Evolutionary conservation across 345 rosid genomes (phyloP), one percentile per base, ranked within the genome.

Genomic region (Microcos paniculata): DNA sequence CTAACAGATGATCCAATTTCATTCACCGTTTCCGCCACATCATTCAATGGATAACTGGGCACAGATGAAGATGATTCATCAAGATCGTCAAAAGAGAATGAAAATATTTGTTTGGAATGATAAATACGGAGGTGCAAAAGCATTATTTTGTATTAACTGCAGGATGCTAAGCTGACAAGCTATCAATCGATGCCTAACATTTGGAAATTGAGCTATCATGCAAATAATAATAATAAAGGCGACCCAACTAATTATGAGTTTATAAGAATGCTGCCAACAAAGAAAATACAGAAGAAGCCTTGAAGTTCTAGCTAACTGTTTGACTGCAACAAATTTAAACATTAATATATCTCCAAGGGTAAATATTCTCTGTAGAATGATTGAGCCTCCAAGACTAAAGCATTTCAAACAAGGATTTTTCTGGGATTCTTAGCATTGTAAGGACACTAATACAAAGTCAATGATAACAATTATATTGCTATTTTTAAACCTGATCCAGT

Each of bases 11-110:
- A 87, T 73, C 96, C 97, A 75, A 95, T 95, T 82, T 95, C 96
- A 63, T 88, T 88, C 48, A 93, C 85, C 62, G 98, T 95, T 86
- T 95, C 99, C 0, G 92, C 90, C 70, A 91, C 92, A 86, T 95
- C 94, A 61, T 93, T 93, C 78, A 93, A 88, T 55, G 99, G 99
- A 87, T 91, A 95, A 81, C 99, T 95, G 86, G 67, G 56, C 81
- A 81, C 71, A 84, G 45, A n/a, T 81, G 62, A 83, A 74, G 48
- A 40, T 4, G 35, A 52, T 71, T 52, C 55, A 21, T 70, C 14
- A 66, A 74, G 77, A 63, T 23, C 15, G 68, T 43, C 42, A 55
- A 62, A 30, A n/a, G 45, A 75, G 24, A 11, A 55, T 9, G 11
- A 1, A 31, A 53, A 70, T 30, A 62, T 14, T 48, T 8, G 38